Evolutionary conservation across 2,329 filamentous ascomycete genomes (phyloP), one percentile per base, ranked within the genome.

Genomic region (Scedosporium aurantiacum): DNA sequence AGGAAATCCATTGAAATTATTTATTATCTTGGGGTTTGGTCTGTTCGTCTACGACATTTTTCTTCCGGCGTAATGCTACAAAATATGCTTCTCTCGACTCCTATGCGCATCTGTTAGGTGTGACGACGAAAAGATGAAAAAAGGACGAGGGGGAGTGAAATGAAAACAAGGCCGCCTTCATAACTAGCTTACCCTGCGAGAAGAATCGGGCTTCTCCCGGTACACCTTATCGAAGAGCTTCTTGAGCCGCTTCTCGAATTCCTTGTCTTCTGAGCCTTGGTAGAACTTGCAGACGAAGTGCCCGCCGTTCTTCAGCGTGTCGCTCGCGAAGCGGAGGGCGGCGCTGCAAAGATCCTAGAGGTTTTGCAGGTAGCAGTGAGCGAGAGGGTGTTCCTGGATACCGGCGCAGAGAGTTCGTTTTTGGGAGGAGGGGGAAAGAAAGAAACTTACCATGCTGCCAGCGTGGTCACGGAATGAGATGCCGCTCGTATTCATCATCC

Each of bases 401-500:
- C n/a, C n/a, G n/a, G n/a, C n/a, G n/a, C n/a, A n/a, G n/a, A n/a
- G n/a, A n/a, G n/a, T n/a, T n/a, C n/a, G n/a, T n/a, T n/a, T n/a
- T n/a, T n/a, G n/a, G n/a, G n/a, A n/a, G n/a, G 40, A 6, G 8
- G 10, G 37, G 27, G 5, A 16, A 7, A 16, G 40, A 54, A 32
- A 60, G 25, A 7, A 52, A 57, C 87, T 71, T 76, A 97, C 93
- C 90, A 99, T 97, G 75, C 91, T 97, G 32, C 90, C 90, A 8
- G 86, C 87, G 75, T 99, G 94, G 74, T 99, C 94, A 66, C 86
- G 85, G 71, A 96, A 94, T 21, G 76, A 75, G 69, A 90, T 88
- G 62, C 94, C 94, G 76, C 89, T 96, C 68, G 93, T 97, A 76
- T 99, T 99, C 91, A 97, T 96, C 88, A 99, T 88, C 94, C 94